phyloP scores from a whole-genome alignment of 2,329 filamentous ascomycete genomes.

The Fusarium falciforme region DNA sequence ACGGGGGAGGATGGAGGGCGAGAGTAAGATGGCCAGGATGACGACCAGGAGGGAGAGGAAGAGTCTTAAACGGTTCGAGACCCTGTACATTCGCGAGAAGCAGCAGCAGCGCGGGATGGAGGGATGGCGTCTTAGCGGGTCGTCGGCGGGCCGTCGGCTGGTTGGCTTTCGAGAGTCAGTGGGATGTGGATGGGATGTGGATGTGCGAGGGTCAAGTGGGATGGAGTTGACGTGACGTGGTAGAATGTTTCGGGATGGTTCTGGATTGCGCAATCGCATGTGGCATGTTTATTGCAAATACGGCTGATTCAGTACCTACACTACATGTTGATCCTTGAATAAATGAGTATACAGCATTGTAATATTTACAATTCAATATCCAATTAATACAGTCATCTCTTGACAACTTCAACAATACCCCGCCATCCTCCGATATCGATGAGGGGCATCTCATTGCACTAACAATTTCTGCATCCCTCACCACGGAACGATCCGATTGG shows the following conservation, averaged over 20 bases:
- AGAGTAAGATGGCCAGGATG: conserved; percentile 44
- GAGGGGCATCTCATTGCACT: conserved; percentile 30
- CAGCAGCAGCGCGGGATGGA: conserved; percentile 30
- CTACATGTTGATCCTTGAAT: background rate
- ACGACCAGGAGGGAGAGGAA: conserved; percentile 41
- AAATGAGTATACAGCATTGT: background rate
- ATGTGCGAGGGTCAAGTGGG: conserved; percentile 18
- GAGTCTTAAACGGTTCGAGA: conserved; percentile 19
- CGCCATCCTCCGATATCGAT: conserved; percentile 31
- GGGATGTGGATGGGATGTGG: conserved; percentile 23
- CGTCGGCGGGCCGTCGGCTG: conserved; percentile 39
- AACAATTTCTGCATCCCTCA: conserved; percentile 30
- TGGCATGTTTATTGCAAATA: background rate
- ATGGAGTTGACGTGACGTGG: conserved; percentile 19
- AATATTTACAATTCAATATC: background rate
- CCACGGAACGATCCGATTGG: conserved; percentile 30
- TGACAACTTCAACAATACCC: conserved; percentile 10
- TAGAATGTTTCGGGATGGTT: background rate
- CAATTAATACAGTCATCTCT: background rate
- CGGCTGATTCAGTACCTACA: background rate
- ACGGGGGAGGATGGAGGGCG: conserved; percentile 41
- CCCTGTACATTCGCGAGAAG: conserved; percentile 23
- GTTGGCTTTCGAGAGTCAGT: conserved; percentile 16
- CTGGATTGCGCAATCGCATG: conserved; percentile 5
- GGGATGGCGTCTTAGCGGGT: conserved; percentile 32